A percentile compares a stretch with the other conserved stretches of the same genome.
Evolutionary conservation across 129 eudicot species (phyloP).

Genomic region (Deinandra increscens): DNA sequence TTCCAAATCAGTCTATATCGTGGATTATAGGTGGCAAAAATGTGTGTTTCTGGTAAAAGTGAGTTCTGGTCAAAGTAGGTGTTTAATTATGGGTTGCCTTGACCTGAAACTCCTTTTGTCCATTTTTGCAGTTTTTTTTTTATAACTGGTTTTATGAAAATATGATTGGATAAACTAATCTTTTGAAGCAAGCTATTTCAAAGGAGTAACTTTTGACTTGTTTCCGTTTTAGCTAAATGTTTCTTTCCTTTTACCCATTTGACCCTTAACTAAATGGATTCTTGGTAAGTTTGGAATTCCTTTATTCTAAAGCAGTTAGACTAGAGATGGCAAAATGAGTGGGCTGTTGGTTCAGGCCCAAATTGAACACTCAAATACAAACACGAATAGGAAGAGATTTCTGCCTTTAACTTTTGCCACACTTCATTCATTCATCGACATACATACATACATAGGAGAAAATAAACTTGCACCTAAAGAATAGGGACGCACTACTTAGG

Average conservation of each 20-base stretch:
- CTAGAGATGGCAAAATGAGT: neutral
- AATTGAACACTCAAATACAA: too few species aligned
- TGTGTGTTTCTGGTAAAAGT: neutral
- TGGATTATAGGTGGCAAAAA: slow-evolving; percentile 8
- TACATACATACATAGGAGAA: too few species aligned
- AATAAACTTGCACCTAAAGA: too few species aligned
- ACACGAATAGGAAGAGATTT: too few species aligned
- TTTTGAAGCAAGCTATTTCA: too few species aligned
- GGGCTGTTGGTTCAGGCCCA: too few species aligned
- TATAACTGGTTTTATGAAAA: neutral
- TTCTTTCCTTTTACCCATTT: neutral
- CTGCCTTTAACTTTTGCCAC: too few species aligned
- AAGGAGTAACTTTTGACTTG: neutral
- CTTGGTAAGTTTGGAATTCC: neutral
- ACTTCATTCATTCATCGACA: too few species aligned
- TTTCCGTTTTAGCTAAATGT: neutral
- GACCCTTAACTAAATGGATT: neutral
- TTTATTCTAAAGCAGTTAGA: neutral
- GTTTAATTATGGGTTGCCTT: neutral
- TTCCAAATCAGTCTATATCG: neutral
- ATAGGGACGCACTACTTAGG: too few species aligned
- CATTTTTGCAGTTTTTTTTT: neutral
- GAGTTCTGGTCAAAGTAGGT: neutral
- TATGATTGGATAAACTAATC: neutral
- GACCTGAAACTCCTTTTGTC: neutral